phyloP scores from a whole-genome alignment of 345 rosid species.

The Rhizophora apiculata region DNA sequence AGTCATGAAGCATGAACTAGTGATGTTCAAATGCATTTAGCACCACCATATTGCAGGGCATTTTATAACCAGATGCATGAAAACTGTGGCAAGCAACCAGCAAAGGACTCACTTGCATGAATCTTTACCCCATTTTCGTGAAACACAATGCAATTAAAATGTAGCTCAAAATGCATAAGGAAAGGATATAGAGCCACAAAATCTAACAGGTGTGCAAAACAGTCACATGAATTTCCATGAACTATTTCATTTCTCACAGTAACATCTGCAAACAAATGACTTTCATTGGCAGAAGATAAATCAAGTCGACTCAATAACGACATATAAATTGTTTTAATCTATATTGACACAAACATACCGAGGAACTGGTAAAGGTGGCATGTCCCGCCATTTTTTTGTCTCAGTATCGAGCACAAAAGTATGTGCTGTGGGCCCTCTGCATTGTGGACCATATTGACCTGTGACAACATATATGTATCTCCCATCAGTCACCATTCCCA shows the following conservation, averaged over 20 bases:
- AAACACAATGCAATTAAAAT: too few relatives aligned
- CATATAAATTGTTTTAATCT: conserved; percentile 1
- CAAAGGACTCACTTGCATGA: too few relatives aligned
- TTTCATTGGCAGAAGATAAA: not conserved
- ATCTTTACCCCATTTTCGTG: too few relatives aligned
- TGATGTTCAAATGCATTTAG: not conserved
- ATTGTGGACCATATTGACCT: conserved; percentile 95
- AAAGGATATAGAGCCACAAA: too few relatives aligned
- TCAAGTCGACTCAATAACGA: not conserved
- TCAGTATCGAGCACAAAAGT: conserved; percentile 83
- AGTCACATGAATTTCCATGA: too few relatives aligned
- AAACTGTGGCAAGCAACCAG: too few relatives aligned
- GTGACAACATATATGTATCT: conserved; percentile 73
- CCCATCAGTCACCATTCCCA: conserved; percentile 97
- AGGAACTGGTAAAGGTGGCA: conserved; percentile 75
- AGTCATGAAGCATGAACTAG: not conserved
- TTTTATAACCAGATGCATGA: too few relatives aligned
- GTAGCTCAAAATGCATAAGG: too few relatives aligned
- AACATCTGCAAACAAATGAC: not conserved
- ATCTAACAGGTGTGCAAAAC: too few relatives aligned
- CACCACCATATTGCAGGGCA: not conserved
- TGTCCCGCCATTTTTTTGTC: conserved; percentile 71
- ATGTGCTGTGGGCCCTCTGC: conserved; percentile 83
- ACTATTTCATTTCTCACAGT: too few relatives aligned
- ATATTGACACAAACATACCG: conserved; percentile 47